phyloP scores from a whole-genome alignment of 352 stramenopile species.

The Pseudoperonospora humuli region DNA sequence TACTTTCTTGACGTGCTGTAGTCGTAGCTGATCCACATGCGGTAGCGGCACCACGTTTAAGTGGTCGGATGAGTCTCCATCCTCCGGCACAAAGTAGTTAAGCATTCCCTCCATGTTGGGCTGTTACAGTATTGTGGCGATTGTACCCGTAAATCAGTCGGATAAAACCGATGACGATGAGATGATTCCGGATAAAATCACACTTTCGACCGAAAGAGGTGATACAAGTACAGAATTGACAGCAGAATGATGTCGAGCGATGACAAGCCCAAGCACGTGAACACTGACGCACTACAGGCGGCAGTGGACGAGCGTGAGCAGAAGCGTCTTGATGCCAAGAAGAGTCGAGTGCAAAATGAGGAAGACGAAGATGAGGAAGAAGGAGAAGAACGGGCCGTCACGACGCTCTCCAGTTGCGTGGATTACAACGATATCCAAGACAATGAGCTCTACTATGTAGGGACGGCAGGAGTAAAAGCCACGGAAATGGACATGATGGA shows the following conservation, averaged over 20 bases:
- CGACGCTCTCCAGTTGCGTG: slow-evolving; percentile 66
- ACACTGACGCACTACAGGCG: slow-evolving; percentile 31
- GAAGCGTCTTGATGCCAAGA: slow-evolving; percentile 3
- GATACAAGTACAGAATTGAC: neutral
- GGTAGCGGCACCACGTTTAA: slow-evolving; percentile 78
- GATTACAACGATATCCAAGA: slow-evolving; percentile 47
- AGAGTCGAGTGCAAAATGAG: slow-evolving; percentile 1
- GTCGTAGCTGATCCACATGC: slow-evolving; percentile 60
- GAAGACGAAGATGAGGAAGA: slow-evolving; percentile 23
- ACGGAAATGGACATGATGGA: slow-evolving; percentile 59
- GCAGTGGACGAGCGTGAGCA: slow-evolving; percentile 23
- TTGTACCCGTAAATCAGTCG: too few species aligned
- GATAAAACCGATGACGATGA: too few species aligned
- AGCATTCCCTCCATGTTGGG: slow-evolving; percentile 73
- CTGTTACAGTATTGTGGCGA: neutral
- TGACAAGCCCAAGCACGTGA: slow-evolving; percentile 19
- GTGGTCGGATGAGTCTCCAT: slow-evolving; percentile 80
- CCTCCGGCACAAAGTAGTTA: slow-evolving; percentile 84
- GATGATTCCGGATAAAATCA: too few species aligned
- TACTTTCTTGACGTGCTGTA: slow-evolving; percentile 79
- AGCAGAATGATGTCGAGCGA: slow-evolving; percentile 8
- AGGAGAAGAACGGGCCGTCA: too few species aligned
- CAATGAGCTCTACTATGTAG: slow-evolving; percentile 80
- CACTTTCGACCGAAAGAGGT: too few species aligned
- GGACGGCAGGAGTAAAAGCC: slow-evolving; percentile 70